These are phyloP conservation scores for Puccinia novopanici DNA, from an alignment of 1,284 basidiomycete species.

Conservation along the genomic window DNA sequence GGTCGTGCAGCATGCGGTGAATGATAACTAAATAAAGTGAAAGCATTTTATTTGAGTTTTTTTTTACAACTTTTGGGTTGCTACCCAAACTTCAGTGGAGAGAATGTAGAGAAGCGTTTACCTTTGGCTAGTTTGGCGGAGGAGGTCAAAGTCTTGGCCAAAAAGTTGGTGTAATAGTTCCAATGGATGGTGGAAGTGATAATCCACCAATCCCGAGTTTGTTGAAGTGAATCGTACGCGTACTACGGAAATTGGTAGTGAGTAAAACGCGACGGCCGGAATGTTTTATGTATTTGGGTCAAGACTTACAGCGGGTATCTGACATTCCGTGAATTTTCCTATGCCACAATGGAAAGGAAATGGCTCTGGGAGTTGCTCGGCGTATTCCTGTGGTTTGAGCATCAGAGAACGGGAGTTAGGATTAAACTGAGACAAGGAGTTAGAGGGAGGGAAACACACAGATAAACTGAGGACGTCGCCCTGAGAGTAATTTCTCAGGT, in stretches of 20 bases:
- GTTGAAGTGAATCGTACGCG: not conserved
- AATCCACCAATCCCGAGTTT: slow-evolving; percentile 36
- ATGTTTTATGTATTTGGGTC: not conserved
- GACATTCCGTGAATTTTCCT: slow-evolving; percentile 19
- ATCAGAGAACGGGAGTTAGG: not conserved
- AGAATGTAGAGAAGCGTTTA: not conserved
- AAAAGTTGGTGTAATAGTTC: slow-evolving; percentile 47
- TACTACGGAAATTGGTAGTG: not conserved
- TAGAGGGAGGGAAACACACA: not conserved
- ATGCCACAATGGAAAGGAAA: slow-evolving; percentile 43
- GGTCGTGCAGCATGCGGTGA: slow-evolving; percentile 27
- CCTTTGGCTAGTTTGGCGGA: slow-evolving; percentile 20
- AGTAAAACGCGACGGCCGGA: not conserved
- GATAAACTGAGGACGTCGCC: slow-evolving; percentile 44
- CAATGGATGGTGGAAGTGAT: slow-evolving; percentile 36
- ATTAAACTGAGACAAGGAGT: not conserved
- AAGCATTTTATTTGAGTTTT: too few relatives aligned
- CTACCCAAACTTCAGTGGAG: not conserved
- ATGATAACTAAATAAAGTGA: slow-evolving; percentile 3
- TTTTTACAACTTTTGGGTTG: not conserved
- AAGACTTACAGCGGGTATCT: slow-evolving; percentile 37
- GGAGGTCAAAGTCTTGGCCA: not conserved
- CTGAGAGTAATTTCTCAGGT: slow-evolving; percentile 45
- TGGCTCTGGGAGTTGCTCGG: slow-evolving; percentile 29
- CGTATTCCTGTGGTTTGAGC: slow-evolving; percentile 30